Evolutionary conservation across 805 yeast species (phyloP).

Genomic region (Suhomyces sp.): DNA sequence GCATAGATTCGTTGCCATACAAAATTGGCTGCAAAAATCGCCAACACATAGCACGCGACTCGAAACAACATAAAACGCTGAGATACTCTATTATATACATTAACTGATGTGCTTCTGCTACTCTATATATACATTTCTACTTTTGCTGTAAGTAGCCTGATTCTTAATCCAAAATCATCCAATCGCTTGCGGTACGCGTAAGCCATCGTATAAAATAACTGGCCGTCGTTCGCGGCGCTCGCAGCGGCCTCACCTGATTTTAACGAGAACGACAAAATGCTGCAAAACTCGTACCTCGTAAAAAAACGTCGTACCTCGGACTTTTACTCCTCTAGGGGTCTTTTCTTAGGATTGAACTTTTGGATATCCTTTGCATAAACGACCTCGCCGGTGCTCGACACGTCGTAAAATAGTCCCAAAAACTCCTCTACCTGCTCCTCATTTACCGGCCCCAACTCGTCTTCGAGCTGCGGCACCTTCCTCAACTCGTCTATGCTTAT

Average conservation of each 20-base stretch:
- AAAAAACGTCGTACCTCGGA: not conserved
- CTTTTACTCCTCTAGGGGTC: slow-evolving; percentile 3
- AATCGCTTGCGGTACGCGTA: not conserved
- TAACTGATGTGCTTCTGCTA: not conserved
- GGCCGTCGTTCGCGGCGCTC: not conserved
- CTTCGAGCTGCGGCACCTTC: slow-evolving; percentile 11
- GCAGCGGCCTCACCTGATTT: not conserved
- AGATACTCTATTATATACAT: not conserved
- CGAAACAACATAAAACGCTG: not conserved
- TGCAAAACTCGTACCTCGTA: not conserved
- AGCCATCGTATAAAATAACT: not conserved
- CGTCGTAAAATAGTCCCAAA: slow-evolving; percentile 23
- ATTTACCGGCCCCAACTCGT: slow-evolving; percentile 13
- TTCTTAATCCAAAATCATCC: not conserved
- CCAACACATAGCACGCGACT: not conserved
- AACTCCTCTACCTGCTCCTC: slow-evolving; percentile 20
- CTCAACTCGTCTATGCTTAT: slow-evolving; percentile 2
- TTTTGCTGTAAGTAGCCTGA: not conserved
- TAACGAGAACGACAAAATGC: not conserved
- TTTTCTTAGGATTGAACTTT: slow-evolving; percentile 15
- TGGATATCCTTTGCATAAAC: slow-evolving; percentile 18
- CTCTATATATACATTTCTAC: not conserved
- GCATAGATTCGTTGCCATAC: slow-evolving; percentile 66
- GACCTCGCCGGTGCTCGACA: slow-evolving; percentile 20
- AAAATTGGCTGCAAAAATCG: not conserved